A percentile compares a stretch with the other conserved stretches of the same genome.
These are phyloP conservation scores for Lichtheimia hyalospora DNA, from an alignment of 371 early-diverging fungal species.

Conservation along the genomic window DNA sequence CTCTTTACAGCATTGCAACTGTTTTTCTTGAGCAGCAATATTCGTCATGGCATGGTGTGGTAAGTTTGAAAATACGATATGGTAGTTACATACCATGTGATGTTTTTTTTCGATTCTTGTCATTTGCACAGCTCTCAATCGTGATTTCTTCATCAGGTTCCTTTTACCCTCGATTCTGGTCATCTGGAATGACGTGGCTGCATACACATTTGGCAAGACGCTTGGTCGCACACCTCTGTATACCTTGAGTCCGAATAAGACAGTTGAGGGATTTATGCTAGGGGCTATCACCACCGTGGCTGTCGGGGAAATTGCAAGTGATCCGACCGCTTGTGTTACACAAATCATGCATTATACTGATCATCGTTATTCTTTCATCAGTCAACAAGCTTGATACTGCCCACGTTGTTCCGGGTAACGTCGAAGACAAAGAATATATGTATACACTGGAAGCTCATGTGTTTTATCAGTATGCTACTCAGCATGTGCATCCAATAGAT, in stretches of 20 bases:
- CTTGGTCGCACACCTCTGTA: constrained; percentile 94
- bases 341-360: constrained; percentile 31
- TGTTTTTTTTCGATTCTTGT: background rate
- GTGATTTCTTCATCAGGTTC: constrained; percentile 46
- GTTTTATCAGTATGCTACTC: no score
- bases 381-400: no score
- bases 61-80: constrained; percentile 5
- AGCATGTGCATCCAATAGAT: no score
- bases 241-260: constrained; percentile 98
- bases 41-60: constrained; percentile 26
- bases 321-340: constrained; percentile 34
- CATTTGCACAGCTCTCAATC: constrained; percentile 7
- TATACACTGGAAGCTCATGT: no score
- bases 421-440: no score
- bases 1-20: constrained; percentile 25
- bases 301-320: constrained; percentile 56
- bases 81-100: background rate
- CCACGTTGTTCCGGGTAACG: no score
- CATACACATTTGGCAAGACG: constrained; percentile 95
- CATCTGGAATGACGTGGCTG: constrained; percentile 97
- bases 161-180: constrained; percentile 91
- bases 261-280: constrained; percentile 98
- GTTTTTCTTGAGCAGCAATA: constrained; percentile 23
- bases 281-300: constrained; percentile 86
- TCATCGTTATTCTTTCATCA: background rate